A percentile compares a stretch with the other conserved stretches of the same genome.
These are phyloP conservation scores for Puccinia triticina DNA, from an alignment of 1,284 basidiomycete genomes.

Conservation along the genomic window DNA sequence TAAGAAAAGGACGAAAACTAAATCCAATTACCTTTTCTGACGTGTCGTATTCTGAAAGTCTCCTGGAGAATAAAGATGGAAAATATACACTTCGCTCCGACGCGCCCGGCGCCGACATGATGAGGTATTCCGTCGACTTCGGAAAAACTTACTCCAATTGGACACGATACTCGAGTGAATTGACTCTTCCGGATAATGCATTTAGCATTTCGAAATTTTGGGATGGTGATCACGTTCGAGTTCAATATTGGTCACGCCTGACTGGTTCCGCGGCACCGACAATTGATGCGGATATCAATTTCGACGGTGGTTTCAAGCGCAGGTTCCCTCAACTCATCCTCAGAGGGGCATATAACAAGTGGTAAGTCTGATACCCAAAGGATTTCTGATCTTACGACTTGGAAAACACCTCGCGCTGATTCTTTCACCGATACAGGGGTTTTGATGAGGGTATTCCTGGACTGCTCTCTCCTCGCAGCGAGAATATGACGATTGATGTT, in stretches of 20 bases:
- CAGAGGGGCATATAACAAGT: slow-evolving; percentile 82
- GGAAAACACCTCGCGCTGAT: not conserved
- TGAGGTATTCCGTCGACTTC: slow-evolving; percentile 82
- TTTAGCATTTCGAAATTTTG: slow-evolving; percentile 70
- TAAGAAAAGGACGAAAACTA: slow-evolving; percentile 73
- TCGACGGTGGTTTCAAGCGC: slow-evolving; percentile 65
- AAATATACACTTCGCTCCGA: slow-evolving; percentile 74
- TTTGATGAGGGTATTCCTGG: slow-evolving; percentile 76
- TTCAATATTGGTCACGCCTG: slow-evolving; percentile 80
- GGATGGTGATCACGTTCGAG: slow-evolving; percentile 78
- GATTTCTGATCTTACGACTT: too few relatives aligned
- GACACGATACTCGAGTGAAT: slow-evolving; percentile 74
- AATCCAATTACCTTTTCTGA: slow-evolving; percentile 82
- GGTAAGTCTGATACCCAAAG: slow-evolving; percentile 61
- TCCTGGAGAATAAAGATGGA: slow-evolving; percentile 67
- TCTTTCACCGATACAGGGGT: slow-evolving; percentile 61
- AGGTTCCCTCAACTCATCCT: slow-evolving; percentile 82
- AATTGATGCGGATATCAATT: slow-evolving; percentile 75
- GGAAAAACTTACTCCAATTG: slow-evolving; percentile 79
- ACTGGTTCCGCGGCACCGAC: slow-evolving; percentile 69
- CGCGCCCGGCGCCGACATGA: slow-evolving; percentile 80
- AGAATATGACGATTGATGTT: slow-evolving; percentile 72
- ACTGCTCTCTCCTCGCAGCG: slow-evolving; percentile 69
- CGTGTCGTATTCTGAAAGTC: slow-evolving; percentile 71
- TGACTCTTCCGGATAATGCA: slow-evolving; percentile 68